Conservation (phyloP, 331 rosid genomes). For the Prunus yedoensis region DNA sequence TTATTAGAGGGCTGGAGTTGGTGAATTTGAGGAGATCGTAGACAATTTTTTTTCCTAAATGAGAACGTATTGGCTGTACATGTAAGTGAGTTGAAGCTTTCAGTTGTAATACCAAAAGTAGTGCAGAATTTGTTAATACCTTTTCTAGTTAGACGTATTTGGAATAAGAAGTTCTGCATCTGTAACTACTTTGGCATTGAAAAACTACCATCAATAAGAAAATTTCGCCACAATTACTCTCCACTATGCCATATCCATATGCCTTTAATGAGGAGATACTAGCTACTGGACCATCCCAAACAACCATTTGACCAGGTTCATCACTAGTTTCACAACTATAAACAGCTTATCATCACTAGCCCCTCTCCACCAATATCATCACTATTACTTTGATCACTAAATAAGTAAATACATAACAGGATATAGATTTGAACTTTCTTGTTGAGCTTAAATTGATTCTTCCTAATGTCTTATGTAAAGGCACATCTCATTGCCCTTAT, state of each 20-base stretch:
- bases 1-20: background rate
- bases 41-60: background rate
- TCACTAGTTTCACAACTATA: background rate
- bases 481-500: conserved; percentile 36
- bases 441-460: conserved; percentile 24
- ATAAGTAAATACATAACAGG: background rate
- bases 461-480: conserved; percentile 36
- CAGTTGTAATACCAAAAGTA: background rate
- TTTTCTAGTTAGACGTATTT: background rate
- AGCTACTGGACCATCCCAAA: background rate
- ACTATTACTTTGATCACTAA: background rate
- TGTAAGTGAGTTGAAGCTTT: background rate
- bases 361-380: background rate
- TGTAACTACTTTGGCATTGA: background rate
- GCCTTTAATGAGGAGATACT: background rate
- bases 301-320: background rate
- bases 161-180: background rate
- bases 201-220: background rate
- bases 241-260: background rate
- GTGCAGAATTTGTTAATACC: background rate
- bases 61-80: background rate
- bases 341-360: background rate
- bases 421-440: conserved; percentile 16
- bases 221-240: background rate
- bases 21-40: background rate